Evolutionary conservation across 2,329 filamentous ascomycete genomes (phyloP), one percentile per base, ranked within the genome.

Genomic region (Ambrosiella cleistominuta): DNA sequence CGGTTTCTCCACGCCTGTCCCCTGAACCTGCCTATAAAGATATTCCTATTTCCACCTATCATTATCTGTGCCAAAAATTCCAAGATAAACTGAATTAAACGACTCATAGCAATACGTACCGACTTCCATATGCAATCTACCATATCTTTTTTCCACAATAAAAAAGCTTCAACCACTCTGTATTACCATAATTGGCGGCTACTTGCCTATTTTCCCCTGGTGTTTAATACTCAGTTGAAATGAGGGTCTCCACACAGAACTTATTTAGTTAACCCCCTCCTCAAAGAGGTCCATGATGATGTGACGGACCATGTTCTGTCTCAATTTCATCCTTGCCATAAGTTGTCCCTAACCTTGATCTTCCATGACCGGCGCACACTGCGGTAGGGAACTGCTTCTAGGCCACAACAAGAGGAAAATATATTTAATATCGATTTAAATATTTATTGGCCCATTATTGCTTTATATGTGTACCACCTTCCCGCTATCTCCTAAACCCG

Each of bases 391-490:
- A 27, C 27, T 27, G 4, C 27, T 27, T 27, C 27, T 27, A 27
- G 27, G 27, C 27, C 27, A 27, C 27, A 27, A 27, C 27, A 27
- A 27, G 3, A 5, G 27, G 27, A 27, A 27, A 27, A 27, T 3
- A 27, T 27, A 27, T 27, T 27, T 27, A 17, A 13, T 47, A 47
- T 47, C 44, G 19, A 47, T 47, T 8, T 47, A 47, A 17, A 27
- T 27, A 27, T 17, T 47, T 42, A 51, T 27, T 11, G 37, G 37
- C 47, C 35, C 47, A 36, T 36, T 51, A 35, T 9, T 51, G 11
- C 47, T 51, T 51, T 51, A 51, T 51, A 51, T 51, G 47, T 51
- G 17, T 36, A 51, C 35, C 47, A 51, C 47, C 47, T 19, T 51
- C 47, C 47, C 47, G 47, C 19, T 7, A 51, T 19, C 27, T 51